These are phyloP conservation scores for Volvox reticuliferus DNA, from an alignment of 139 green algal genomes.

Conservation along the genomic window DNA sequence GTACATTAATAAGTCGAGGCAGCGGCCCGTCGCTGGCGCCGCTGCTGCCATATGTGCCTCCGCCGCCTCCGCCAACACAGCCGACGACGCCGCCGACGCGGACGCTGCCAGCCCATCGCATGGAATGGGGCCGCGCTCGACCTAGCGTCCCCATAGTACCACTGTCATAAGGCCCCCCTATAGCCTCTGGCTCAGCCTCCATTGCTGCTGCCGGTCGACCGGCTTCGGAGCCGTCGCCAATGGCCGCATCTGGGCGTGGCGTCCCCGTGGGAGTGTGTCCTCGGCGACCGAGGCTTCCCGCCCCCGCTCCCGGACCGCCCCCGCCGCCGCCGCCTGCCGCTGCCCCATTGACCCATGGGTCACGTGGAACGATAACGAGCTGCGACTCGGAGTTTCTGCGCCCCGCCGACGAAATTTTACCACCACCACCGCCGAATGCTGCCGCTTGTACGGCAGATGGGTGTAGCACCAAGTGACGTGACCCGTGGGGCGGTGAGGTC, in stretches of 20 bases:
- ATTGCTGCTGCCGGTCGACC: no score
- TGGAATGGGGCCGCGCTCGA: not conserved
- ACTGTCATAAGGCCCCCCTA: not conserved
- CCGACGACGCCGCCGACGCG: not conserved
- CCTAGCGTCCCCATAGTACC: not conserved
- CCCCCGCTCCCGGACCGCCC: no score
- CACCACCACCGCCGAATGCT: not conserved
- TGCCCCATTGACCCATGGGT: not conserved
- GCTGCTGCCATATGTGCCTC: not conserved
- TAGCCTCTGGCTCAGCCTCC: not conserved
- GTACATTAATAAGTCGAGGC: not conserved
- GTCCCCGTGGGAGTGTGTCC: not conserved
- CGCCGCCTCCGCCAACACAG: not conserved
- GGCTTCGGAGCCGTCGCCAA: no score
- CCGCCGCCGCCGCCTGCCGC: no score
- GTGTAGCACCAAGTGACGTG: no score
- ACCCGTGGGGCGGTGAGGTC: not conserved
- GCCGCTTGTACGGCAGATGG: not conserved
- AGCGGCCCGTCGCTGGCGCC: not conserved
- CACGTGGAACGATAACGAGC: not conserved
- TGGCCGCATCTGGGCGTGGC: no score
- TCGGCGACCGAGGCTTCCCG: not conserved
- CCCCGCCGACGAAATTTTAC: not conserved
- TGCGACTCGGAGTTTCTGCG: constrained; percentile 2
- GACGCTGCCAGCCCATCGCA: not conserved